These are phyloP conservation scores for Pestalotiopsis fici DNA, from an alignment of 2,329 filamentous ascomycete genomes.

Conservation along the genomic window DNA sequence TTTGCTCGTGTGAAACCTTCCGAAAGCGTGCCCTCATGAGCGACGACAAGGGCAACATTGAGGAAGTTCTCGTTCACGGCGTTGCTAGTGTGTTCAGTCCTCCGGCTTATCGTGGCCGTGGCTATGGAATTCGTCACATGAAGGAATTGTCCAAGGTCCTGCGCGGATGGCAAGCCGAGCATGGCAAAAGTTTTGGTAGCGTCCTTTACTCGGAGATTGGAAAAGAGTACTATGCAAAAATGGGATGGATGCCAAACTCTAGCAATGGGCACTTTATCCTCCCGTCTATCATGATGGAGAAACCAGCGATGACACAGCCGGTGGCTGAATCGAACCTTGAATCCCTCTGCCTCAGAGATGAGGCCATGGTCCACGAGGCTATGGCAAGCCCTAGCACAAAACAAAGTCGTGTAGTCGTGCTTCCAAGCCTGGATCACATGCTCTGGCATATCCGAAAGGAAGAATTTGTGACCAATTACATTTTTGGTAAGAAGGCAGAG, in stretches of 20 bases:
- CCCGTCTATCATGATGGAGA: neutral
- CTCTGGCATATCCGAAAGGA: slow-evolving; percentile 21
- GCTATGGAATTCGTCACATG: slow-evolving; percentile 17
- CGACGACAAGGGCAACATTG: slow-evolving; percentile 10
- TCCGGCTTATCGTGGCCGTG: slow-evolving; percentile 6
- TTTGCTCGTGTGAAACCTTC: slow-evolving; percentile 19
- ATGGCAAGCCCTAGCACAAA: neutral
- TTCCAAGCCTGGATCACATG: slow-evolving; percentile 18
- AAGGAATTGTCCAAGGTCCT: slow-evolving; percentile 13
- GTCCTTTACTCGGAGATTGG: slow-evolving; percentile 19
- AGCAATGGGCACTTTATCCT: slow-evolving; percentile 15
- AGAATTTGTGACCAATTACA: slow-evolving; percentile 14
- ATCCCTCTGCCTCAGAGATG: neutral
- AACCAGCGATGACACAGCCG: neutral
- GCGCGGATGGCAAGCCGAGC: slow-evolving; percentile 12
- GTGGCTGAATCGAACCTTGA: neutral
- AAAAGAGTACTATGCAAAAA: slow-evolving; percentile 14
- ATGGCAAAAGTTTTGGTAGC: slow-evolving; percentile 11
- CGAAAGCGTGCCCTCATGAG: slow-evolving; percentile 11
- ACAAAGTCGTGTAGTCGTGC: slow-evolving; percentile 11
- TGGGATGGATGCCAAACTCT: slow-evolving; percentile 15
- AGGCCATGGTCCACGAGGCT: neutral
- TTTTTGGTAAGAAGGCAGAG: slow-evolving; percentile 12
- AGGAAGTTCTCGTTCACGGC: slow-evolving; percentile 10
- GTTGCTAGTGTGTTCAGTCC: slow-evolving; percentile 13